A percentile compares a stretch with the other conserved stretches of the same genome.
Evolutionary conservation across 1,284 basidiomycete species (phyloP).

Genomic region (Neolentinus lepideus): DNA sequence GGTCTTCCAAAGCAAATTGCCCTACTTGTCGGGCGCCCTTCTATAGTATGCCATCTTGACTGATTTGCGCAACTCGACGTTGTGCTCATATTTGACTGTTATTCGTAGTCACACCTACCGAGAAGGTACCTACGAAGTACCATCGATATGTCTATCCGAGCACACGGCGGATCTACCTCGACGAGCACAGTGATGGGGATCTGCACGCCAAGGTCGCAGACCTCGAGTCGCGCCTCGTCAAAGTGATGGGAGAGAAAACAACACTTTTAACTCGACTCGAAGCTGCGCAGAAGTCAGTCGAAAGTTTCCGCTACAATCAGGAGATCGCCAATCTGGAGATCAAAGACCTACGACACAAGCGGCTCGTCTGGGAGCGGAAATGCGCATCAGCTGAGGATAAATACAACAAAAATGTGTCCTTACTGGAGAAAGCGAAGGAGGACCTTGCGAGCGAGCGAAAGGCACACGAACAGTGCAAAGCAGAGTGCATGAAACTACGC

Average conservation of each 20-base stretch:
- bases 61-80: neutral
- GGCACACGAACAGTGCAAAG: neutral
- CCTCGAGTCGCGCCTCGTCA: neutral
- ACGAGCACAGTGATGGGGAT: slow-evolving; percentile 11
- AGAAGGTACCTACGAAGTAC: slow-evolving; percentile 45
- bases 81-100: neutral
- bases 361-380: neutral
- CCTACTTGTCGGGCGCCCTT: slow-evolving; percentile 54
- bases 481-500: too few relatives aligned
- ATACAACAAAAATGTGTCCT: neutral
- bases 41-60: slow-evolving; percentile 17
- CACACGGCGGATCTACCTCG: slow-evolving; percentile 52
- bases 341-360: neutral
- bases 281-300: neutral
- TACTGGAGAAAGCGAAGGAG: neutral
- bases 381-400: neutral
- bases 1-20: slow-evolving; percentile 37
- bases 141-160: slow-evolving; percentile 47
- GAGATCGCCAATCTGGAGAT: neutral
- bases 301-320: too few relatives aligned
- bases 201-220: neutral
- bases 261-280: neutral
- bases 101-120: neutral
- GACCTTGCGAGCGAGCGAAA: neutral
- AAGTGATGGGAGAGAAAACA: neutral